phyloP scores from a whole-genome alignment of 2,329 filamentous ascomycete genomes.

The Albifimbria verrucaria region DNA sequence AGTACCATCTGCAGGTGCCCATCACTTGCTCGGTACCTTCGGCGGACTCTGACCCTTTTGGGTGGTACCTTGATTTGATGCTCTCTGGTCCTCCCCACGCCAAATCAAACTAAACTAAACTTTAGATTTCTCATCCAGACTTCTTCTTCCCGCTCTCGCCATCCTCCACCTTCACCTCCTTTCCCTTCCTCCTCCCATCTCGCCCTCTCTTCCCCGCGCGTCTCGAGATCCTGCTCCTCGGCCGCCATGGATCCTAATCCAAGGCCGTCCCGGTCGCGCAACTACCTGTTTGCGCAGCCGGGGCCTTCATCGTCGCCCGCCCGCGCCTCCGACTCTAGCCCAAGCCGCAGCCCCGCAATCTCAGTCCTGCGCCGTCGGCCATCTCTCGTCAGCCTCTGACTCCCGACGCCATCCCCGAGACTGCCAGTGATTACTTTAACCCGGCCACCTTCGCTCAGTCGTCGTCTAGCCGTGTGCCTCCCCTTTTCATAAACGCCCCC shows the following conservation, averaged over 20 bases:
- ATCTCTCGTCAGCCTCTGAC: constrained; percentile 11
- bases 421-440: constrained; percentile 19
- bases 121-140: neutral
- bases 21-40: neutral
- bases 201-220: neutral
- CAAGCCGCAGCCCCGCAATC: constrained; percentile 7
- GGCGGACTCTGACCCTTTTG: neutral
- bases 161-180: neutral
- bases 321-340: neutral
- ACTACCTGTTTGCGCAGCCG: neutral
- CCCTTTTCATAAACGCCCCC: constrained; percentile 6
- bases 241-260: neutral
- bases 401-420: constrained; percentile 16
- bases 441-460: constrained; percentile 18
- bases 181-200: neutral
- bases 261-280: neutral
- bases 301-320: neutral
- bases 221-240: neutral
- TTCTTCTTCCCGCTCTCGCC: neutral
- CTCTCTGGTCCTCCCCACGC: neutral
- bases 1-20: neutral
- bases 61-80: neutral
- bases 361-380: constrained; percentile 14
- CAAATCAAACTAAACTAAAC: neutral
- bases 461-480: constrained; percentile 12